Evolutionary conservation across 768 basidiomycete genomes (phyloP), one percentile per base, ranked within the genome.

Genomic region (Trametes coccinea): DNA sequence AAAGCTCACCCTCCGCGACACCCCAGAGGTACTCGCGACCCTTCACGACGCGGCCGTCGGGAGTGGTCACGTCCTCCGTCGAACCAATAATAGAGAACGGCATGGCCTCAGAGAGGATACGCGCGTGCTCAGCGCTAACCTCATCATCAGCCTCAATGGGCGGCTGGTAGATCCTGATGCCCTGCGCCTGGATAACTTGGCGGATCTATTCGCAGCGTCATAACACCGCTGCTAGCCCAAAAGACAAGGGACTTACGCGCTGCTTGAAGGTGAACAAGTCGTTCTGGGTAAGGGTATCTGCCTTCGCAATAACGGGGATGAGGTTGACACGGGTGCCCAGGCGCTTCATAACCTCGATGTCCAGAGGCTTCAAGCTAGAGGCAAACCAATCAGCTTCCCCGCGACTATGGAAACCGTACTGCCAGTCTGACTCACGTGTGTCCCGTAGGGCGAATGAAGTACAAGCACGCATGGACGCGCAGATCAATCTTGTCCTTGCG

Each of bases 281-380:
- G 63, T 89, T 89, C 71, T 96, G 95, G 1, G 95, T 98, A 64
- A 99, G 81, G 2, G 97, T 99, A 71, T 98, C 97, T 27, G 97
- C 96, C 78, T 98, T 98, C 59, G 97, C 93, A 56, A 99, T 81
- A 69, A 98, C 95, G 5, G 97, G 97, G 68, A 99, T 98, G 62
- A 99, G 84, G 76, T 99, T 97, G 74, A 98, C 97, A 67, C 97
- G 89, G 50, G 95, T 95, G 41, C 97, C 96, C 17, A 99, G 88
- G 60, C 95, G 92, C 80, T 98, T 98, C 97, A 99, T 99, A 74
- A 98, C 95, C 78, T 98, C 97, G 67, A 99, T 95, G 72, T 99
- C 97, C 49, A 99, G 84, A 22, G 97, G 97, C 77, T 98, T 98
- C 67, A 98, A 79, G 0, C 94, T 94, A 68, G 13, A 33, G 2